These are phyloP conservation scores for Vigna mungo DNA, from an alignment of 306 rosid genomes.

Conservation along the genomic window DNA sequence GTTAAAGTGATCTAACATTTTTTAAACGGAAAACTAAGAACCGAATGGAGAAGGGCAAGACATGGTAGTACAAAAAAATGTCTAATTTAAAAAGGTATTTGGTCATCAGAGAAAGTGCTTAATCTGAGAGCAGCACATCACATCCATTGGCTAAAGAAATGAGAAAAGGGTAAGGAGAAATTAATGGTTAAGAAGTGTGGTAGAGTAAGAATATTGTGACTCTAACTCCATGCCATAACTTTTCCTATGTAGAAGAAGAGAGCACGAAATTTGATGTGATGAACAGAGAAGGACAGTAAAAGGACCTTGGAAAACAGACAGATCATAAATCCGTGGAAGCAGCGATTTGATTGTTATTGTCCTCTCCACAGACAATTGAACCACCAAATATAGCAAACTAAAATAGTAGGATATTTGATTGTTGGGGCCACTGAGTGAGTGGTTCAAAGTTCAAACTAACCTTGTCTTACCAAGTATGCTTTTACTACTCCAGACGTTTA, in stretches of 20 bases:
- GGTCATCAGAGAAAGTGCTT: slow-evolving; percentile 8
- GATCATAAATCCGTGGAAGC: slow-evolving; percentile 32
- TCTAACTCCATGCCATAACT: neutral
- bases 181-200: slow-evolving; percentile 7
- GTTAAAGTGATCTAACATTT: slow-evolving; percentile 8
- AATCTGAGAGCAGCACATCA: neutral
- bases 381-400: slow-evolving; percentile 1
- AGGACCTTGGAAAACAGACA: slow-evolving; percentile 25
- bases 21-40: neutral
- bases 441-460: neutral
- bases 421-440: neutral
- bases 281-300: slow-evolving; percentile 31
- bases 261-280: slow-evolving; percentile 35
- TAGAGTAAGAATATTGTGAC: neutral
- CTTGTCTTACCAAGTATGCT: too few species aligned
- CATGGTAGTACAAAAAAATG: slow-evolving; percentile 8
- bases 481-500: too few species aligned
- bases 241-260: neutral
- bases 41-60: neutral
- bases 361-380: neutral
- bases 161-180: slow-evolving; percentile 6
- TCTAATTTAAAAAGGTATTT: neutral
- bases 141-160: slow-evolving; percentile 25
- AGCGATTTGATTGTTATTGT: slow-evolving; percentile 24
- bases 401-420: neutral